A percentile compares a stretch with the other conserved stretches of the same genome.
phyloP scores from a whole-genome alignment of 495 filamentous ascomycete genomes.

The Parathielavia appendiculata region DNA sequence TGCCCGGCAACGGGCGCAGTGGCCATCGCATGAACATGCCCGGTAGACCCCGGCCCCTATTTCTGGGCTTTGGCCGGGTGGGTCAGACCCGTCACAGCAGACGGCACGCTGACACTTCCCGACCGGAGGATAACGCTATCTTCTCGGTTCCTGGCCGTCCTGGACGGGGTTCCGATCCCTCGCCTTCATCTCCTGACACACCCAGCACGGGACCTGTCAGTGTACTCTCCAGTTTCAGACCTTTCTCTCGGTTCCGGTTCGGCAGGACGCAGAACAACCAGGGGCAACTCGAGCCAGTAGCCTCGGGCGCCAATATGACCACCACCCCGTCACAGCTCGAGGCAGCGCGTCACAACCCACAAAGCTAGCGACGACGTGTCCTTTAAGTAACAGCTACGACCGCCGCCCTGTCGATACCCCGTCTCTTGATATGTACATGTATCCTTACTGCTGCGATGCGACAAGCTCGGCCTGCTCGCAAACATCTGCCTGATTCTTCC shows the following conservation, averaged over 20 bases:
- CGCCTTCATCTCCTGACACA: slow-evolving; percentile 4
- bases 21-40: slow-evolving; percentile 43
- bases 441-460: slow-evolving; percentile 6
- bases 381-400: too few relatives aligned
- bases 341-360: slow-evolving; percentile 24
- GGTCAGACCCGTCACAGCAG: slow-evolving; percentile 7
- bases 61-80: slow-evolving; percentile 26
- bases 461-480: neutral
- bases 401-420: slow-evolving; percentile 17
- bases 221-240: slow-evolving; percentile 20
- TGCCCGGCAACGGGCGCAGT: slow-evolving; percentile 22
- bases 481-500: neutral
- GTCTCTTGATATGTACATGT: slow-evolving; percentile 18
- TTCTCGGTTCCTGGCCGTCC: slow-evolving; percentile 2
- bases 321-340: slow-evolving; percentile 37
- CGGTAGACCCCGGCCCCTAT: slow-evolving; percentile 21
- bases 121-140: neutral
- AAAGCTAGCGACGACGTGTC: neutral
- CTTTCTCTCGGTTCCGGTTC: slow-evolving; percentile 16
- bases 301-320: slow-evolving; percentile 16
- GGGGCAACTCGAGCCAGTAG: neutral
- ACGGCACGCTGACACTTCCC: neutral
- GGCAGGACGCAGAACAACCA: slow-evolving; percentile 7
- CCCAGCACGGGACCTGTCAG: neutral
- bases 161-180: neutral